A percentile compares a stretch with the other conserved stretches of the same genome.
These are phyloP conservation scores for Aspergillus mulundensis DNA, from an alignment of 495 filamentous ascomycete genomes.

Conservation along the genomic window DNA sequence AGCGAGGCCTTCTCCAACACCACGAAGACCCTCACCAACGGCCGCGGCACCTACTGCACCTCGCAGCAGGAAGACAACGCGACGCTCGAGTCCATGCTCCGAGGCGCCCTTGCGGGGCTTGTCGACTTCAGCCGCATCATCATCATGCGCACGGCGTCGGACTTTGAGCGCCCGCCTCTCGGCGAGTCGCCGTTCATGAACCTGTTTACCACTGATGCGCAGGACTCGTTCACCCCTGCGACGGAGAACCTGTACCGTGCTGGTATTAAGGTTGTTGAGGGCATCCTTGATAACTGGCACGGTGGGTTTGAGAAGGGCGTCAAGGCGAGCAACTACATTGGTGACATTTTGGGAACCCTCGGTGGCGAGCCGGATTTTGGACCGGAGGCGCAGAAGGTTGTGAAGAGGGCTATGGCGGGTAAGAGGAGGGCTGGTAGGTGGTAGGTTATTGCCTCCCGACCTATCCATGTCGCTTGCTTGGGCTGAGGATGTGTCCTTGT, in stretches of 20 bases:
- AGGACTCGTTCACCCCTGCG: slow-evolving; percentile 56
- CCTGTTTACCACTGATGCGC: slow-evolving; percentile 52
- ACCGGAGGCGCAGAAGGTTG: slow-evolving; percentile 17
- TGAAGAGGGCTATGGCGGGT: background rate
- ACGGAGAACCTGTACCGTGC: slow-evolving; percentile 65
- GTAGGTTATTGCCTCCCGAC: no score
- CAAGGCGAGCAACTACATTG: slow-evolving; percentile 64
- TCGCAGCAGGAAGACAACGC: slow-evolving; percentile 75
- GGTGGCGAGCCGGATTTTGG: slow-evolving; percentile 67
- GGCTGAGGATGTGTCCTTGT: no score
- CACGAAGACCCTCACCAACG: slow-evolving; percentile 62
- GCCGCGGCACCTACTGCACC: slow-evolving; percentile 63
- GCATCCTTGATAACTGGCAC: slow-evolving; percentile 60
- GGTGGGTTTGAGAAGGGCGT: slow-evolving; percentile 54
- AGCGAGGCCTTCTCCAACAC: slow-evolving; percentile 62
- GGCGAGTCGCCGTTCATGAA: slow-evolving; percentile 51
- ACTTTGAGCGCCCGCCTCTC: slow-evolving; percentile 68
- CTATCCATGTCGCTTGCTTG: no score
- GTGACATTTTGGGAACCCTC: slow-evolving; percentile 66
- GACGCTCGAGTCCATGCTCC: slow-evolving; percentile 61
- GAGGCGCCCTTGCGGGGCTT: slow-evolving; percentile 48
- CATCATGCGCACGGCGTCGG: slow-evolving; percentile 67
- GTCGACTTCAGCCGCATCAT: slow-evolving; percentile 68
- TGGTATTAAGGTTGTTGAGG: slow-evolving; percentile 62
- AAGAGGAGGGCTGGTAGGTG: background rate